Base-by-base conservation (phyloP, 306 rosid species). In the Begonia masoniana region DNA sequence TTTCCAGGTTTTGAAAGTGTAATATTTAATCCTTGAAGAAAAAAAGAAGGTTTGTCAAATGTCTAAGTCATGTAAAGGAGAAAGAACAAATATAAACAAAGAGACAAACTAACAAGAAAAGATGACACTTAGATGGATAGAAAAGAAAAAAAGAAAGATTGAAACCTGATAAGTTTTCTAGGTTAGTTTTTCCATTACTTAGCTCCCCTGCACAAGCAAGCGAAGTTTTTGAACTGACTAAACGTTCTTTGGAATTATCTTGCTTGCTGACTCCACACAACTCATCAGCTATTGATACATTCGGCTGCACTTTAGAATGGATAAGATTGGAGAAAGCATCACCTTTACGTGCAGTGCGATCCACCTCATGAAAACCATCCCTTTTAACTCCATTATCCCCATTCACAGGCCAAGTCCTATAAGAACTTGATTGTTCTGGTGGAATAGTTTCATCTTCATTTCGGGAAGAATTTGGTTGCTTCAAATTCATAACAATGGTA, bases 371-470 rank as follows among this genome's bases (percentile, higher is more conserved):
- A 54, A 68, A 78, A 62, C 63, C 76, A 64, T 76, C 87, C 69
- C 82, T 88, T 63, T 76, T 79, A 54, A 64, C 62, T 64, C 87
- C 81, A 64, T 64, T 74, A 52, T 74, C 95, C 51, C 82, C 82
- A 67, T 71, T 80, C 66, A 70, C 68, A 10, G 76, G 76, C 83
- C 89, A 80, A 48, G 76, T 75, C 72, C 76, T 82, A 68, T 71
- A 73, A 68, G 93, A 83, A 73, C 81, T 72, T 64, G 93, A 75
- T 48, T 81, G 88, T 70, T 86, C 99, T 66, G 86, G 76, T 39
- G 74, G 76, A 74, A 75, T 68, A 71, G 67, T 62, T 61, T 76
- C 88, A 42, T 79, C 93, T 60, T 85, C 88, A 74, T 74, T 83
- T 75, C 83, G 71, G 21, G 83, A 68, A 51, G 76, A 26, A 76